phyloP scores from a whole-genome alignment of 768 basidiomycete species.

The Boletus rubroflammeus region DNA sequence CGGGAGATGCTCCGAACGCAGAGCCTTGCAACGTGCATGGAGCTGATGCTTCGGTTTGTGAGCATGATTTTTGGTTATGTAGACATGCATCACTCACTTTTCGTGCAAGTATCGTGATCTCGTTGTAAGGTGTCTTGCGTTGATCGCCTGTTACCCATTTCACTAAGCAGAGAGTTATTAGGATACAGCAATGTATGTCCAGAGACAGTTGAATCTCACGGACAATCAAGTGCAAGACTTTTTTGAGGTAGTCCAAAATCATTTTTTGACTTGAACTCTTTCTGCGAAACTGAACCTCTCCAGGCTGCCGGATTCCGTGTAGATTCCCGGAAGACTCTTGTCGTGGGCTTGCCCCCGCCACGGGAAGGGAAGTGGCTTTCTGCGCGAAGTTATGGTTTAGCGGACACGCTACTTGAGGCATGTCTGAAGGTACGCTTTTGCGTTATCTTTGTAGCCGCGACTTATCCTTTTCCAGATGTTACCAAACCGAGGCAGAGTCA shows the following conservation, averaged over 20 bases:
- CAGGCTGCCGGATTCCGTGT: conserved; percentile 43
- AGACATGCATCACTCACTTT: neutral
- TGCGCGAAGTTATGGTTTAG: conserved; percentile 42
- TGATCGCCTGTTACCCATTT: neutral
- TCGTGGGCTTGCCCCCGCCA: conserved; percentile 44
- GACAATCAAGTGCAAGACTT: conserved; percentile 44
- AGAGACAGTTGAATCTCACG: conserved; percentile 39
- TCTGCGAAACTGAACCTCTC: neutral
- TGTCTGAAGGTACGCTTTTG: conserved; percentile 34
- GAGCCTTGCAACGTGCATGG: conserved; percentile 38
- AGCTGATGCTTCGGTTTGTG: conserved; percentile 34
- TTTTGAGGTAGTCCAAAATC: conserved; percentile 34
- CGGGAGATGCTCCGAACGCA: conserved; percentile 33
- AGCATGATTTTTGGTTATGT: conserved; percentile 4
- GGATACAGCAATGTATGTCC: conserved; percentile 44
- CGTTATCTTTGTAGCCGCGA: neutral
- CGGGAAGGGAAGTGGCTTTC: conserved; percentile 35
- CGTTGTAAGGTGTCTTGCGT: conserved; percentile 22
- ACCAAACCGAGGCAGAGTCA: conserved; percentile 36
- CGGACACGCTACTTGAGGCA: conserved; percentile 36
- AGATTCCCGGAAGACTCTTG: conserved; percentile 37
- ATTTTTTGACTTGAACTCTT: neutral
- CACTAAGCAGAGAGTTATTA: conserved; percentile 11
- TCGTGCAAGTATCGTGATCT: conserved; percentile 40
- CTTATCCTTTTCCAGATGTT: conserved; percentile 34